Base-by-base conservation (phyloP, 2,329 filamentous ascomycete species). In the Colletotrichum filicis region DNA sequence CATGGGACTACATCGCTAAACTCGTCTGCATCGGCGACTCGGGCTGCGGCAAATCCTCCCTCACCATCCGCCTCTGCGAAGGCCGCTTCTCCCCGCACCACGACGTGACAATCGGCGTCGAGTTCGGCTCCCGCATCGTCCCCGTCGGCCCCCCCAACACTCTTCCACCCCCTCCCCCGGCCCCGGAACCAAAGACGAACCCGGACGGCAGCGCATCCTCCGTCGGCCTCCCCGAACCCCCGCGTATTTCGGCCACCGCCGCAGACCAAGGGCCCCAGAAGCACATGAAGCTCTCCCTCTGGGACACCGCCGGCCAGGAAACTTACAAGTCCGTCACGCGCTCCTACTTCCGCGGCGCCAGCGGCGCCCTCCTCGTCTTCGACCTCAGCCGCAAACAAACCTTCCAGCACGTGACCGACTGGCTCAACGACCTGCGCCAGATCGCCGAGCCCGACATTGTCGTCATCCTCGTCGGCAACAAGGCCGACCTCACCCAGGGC, bases 1-100 rank as follows among this genome's bases (percentile, higher is more conserved):
- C 95, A 83, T 98, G 96, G 96, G 95, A 98, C 87, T 98, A 97
- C 87, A 99, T 98, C 82, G 95, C 96, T 83, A 99, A 99, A 85
- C 94, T 99, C 79, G 96, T 98, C 81, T 97, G 95, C 86, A 95
- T 99, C 80, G 97, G 97, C 83, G 97, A 98, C 86, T 97, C 94
- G 58, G 97, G 95, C 81, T 97, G 95, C 81, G 97, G 97, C 80
- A 99, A 99, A 88, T 97, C 95, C 75, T 91, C 94, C 84, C 91
- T 98, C 78, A 98, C 95, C 69, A 95, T 98, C 82, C 94, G 96
- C 75, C 94, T 98, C 75, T 98, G 96, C 86, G 96, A 98, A 88
- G 95, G 95, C 79, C 94, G 96, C 82, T 98, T 98, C 87, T 95
- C 94, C 68, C 91, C 94, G 67, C 94, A 97, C 82, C 96, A 98